Evolutionary conservation across 1,284 basidiomycete species (phyloP).

Genomic region (Ganoderma meredithae): DNA sequence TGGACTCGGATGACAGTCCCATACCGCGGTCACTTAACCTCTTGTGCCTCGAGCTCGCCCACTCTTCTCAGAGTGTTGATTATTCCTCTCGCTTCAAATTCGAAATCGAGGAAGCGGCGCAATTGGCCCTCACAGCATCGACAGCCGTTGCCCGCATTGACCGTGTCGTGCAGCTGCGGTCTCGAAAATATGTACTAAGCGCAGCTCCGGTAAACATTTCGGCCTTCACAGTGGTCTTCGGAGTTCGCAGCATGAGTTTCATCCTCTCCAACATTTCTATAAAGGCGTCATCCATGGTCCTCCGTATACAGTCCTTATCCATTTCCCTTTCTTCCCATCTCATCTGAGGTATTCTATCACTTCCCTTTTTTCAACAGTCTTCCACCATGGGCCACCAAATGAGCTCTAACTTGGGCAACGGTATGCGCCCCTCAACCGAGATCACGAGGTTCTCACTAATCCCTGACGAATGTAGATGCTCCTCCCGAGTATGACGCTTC

Average conservation of each 20-base stretch:
- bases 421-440: background rate
- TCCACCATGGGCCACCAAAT: constrained; percentile 8
- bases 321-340: too few relatives aligned
- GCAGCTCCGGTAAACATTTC: background rate
- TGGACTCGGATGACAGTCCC: too few relatives aligned
- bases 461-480: background rate
- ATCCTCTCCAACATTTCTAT: background rate
- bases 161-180: background rate
- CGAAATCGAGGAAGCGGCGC: background rate
- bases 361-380: constrained; percentile 7
- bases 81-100: background rate
- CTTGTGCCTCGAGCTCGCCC: background rate
- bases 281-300: background rate
- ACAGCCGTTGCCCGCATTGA: background rate
- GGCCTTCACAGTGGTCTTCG: background rate
- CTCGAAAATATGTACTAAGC: background rate
- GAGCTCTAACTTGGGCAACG: constrained; percentile 8
- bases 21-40: too few relatives aligned
- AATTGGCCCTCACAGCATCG: background rate
- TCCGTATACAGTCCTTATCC: background rate
- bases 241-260: constrained; percentile 1
- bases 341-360: constrained; percentile 23
- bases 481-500: constrained; percentile 9
- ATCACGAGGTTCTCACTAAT: background rate
- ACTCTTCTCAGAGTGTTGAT: background rate